phyloP scores from a whole-genome alignment of 2,329 filamentous ascomycete genomes.

The Zymoseptoria brevis region DNA sequence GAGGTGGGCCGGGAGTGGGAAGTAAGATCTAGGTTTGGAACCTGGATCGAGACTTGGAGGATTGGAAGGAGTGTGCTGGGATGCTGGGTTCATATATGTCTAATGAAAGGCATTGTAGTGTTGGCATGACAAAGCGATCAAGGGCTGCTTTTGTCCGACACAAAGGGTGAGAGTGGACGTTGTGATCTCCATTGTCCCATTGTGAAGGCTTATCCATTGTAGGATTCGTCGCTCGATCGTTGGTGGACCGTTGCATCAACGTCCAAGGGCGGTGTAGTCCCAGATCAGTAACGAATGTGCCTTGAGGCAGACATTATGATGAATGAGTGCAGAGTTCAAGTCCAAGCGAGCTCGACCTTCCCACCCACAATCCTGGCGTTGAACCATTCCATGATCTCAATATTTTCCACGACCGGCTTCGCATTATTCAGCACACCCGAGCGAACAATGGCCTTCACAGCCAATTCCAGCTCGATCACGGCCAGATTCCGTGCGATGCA shows the following conservation, averaged over 20 bases:
- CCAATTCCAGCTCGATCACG: slow-evolving; percentile 37
- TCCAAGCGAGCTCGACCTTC: slow-evolving; percentile 36
- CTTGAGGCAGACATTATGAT: neutral
- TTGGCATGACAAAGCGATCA: neutral
- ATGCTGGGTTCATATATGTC: neutral
- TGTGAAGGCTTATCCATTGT: neutral
- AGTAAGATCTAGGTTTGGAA: neutral
- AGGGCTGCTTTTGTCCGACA: neutral
- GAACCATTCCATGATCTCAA: slow-evolving; percentile 51
- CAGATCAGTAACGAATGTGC: no score
- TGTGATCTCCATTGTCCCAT: neutral
- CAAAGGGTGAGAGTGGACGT: neutral
- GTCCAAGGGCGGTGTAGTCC: no score
- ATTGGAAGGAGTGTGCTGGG: neutral
- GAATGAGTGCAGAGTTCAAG: neutral
- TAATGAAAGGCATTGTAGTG: neutral
- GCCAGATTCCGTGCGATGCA: slow-evolving; percentile 47
- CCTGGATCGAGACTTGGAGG: neutral
- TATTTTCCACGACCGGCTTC: slow-evolving; percentile 32
- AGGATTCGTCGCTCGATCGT: neutral
- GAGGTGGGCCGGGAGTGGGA: neutral
- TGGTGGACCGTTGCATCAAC: no score
- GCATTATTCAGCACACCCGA: slow-evolving; percentile 41
- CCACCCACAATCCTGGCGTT: slow-evolving; percentile 46
- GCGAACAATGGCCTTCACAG: slow-evolving; percentile 36